Evolutionary conservation across 2,329 filamentous ascomycete genomes (phyloP), one percentile per base, ranked within the genome.

Genomic region (Aureobasidium sp.): DNA sequence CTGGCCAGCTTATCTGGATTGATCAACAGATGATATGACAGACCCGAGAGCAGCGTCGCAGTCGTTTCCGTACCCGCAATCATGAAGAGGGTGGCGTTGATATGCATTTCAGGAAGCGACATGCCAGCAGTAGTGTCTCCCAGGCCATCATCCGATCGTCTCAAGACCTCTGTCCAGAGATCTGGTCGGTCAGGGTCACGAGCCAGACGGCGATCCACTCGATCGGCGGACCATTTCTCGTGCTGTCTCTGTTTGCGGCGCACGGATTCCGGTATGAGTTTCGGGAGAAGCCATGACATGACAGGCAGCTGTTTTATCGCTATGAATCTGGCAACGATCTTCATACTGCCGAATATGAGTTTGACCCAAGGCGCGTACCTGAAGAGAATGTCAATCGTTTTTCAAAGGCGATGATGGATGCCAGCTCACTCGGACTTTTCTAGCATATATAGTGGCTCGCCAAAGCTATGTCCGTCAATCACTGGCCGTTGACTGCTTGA

Each of bases 21-120:
- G 34, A 75, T 72, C 17, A 74, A 67, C 31, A 80, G 72, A 67
- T 79, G 78, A 70, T 78, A 78, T 0, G 67, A 70, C 7, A 69
- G 65, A 3, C 71, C 71, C 1, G 65, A 59, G 41, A 77, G 63
- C 3, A 73, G 64, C 1, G 74, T 76, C 0, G 73, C 73, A 0
- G 72, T 75, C 0, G 74, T 75, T 61, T 77, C 75, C 5, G 71
- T 74, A 4, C 75, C 75, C 1, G 72, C 75, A 17, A 27, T 61
- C 66, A 77, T 74, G 45, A 77, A 68, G 4, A 73, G 61, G 0
- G 66, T 63, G 2, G 67, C 70, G 22, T 68, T 74, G 29, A 67
- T 64, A 31, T 73, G 67, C 56, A 76, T 70, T 61, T 77, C 75
- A 0, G 55, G 70, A 4, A 68, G 34, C 3, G 64, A 66, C 27